Base-by-base conservation (phyloP, 2,329 filamentous ascomycete species). In the Alternaria novae-zelandiae region DNA sequence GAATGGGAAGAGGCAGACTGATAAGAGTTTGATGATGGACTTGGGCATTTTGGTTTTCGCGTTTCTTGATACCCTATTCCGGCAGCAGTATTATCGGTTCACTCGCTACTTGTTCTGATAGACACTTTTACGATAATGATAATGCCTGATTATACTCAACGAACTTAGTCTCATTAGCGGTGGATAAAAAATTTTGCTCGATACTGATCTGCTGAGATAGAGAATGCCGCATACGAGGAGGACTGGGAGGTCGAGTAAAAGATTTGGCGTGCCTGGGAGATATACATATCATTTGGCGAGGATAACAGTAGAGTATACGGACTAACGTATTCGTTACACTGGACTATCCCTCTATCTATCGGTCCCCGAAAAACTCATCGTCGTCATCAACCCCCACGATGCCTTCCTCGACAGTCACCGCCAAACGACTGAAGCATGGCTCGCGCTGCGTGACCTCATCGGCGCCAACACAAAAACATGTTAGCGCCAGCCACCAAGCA, bases 51-150 rank as follows among this genome's bases (percentile, higher is more conserved):
- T 53, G 36, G n/a, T n/a, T 45, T 44, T 4, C 12, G 26, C 49
- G 17, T 6, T 57, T 61, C 21, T 64, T 61, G 62, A 64, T 64
- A 64, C 62, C 62, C 62, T 61, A 45, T 53, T 32, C 12, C 47
- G 47, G 47, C 54, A 49, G 43, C 30, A 25, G 43, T 49, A 53
- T 55, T 51, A 61, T 64, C 58, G 32, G 15, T 49, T 25, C 57
- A 61, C 54, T 64, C 62, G 57, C 49, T 54, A 50, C n/a, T 55
- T 15, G 30, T 21, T 41, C 8, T 41, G 51, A 53, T 21, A 61
- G 36, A 30, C 46, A 7, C 32, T 28, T 32, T 49, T 28, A 57
- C 32, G 53, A 54, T 57, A 61, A 64, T 64, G 53, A 57, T 64
- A 53, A 53, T 53, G 49, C 49, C 28, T 41, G 36, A 41, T 41